Evolutionary conservation across 108 stramenopile species (phyloP).

Genomic region (Nitzschia putrida): DNA sequence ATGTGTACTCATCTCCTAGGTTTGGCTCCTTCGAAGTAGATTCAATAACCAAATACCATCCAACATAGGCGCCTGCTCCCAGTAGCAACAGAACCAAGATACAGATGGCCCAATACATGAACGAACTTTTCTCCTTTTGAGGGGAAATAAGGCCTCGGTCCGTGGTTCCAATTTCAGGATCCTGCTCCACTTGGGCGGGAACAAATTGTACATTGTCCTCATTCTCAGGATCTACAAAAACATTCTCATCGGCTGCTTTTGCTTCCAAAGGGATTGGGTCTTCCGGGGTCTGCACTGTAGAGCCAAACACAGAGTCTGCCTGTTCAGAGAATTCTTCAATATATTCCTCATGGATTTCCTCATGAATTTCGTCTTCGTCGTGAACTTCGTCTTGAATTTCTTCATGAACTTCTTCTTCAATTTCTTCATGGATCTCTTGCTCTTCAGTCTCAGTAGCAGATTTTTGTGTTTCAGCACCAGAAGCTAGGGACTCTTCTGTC

Average conservation of each 20-base stretch:
- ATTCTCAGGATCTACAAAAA: background rate
- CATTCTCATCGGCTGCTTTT: background rate
- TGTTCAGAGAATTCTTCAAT: background rate
- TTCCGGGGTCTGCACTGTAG: no score
- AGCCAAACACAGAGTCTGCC: no score
- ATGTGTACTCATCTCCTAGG: background rate
- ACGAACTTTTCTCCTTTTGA: slow-evolving; percentile 1
- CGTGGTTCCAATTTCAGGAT: background rate
- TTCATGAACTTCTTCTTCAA: slow-evolving; percentile 6
- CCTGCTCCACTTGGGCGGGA: background rate
- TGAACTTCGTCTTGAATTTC: slow-evolving; percentile 2
- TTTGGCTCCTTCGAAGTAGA: slow-evolving; percentile 4
- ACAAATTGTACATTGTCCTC: slow-evolving; percentile 4
- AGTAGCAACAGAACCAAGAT: slow-evolving; percentile 6
- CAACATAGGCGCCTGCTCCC: slow-evolving; percentile 25
- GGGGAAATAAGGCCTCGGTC: background rate
- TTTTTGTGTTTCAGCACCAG: background rate
- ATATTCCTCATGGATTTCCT: background rate
- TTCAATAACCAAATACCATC: slow-evolving; percentile 24
- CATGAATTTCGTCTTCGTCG: background rate
- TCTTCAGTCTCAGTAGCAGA: background rate
- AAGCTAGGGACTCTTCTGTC: background rate
- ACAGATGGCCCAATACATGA: slow-evolving; percentile 31
- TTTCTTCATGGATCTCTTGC: slow-evolving; percentile 1
- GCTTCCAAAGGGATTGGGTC: no score